Evolutionary conservation across 2,329 filamentous ascomycete species (phyloP), one percentile per base, ranked within the genome.

Genomic region (Albophoma yamanashiensis): DNA sequence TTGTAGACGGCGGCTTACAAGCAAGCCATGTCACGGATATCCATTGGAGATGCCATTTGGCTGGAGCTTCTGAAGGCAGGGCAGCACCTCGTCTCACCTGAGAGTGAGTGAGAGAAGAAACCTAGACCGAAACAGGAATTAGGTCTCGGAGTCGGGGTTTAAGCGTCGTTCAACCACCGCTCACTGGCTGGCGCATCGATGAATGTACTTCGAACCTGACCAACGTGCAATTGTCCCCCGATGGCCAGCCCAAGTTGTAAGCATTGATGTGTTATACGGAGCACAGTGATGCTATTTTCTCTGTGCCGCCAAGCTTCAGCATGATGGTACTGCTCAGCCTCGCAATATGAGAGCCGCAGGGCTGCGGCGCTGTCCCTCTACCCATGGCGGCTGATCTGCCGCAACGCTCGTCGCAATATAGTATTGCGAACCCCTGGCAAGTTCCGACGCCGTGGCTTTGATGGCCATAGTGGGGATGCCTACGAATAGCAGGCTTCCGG

Each of bases 61-160:
- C 56, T 59, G 57, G 43, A 55, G 55, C 40, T 56, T 55, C 53
- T 55, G 45, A 43, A 57, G 50, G 57, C 53, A 62, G 58, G 61
- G 58, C 52, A 36, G 31, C 50, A 34, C 50, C 53, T 55, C 56
- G 56, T 60, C 59, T 60, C 59, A 56, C 56, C 50, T 47, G 40
- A 31, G 50, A 7, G 39, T 50, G 56, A 59, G 58, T 62, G 62
- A 64, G 62, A 62, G 55, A 64, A 64, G 62, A 62, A 60, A 55
- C 56, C 62, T 64, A 64, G 57, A 20, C 61, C 56, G 17, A 43
- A 62, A 56, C 31, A 27, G 62, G 59, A 59, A 55, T 20, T 34
- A 27, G 31, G 45, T 43, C 47, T 42, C 20, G 27, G 53, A 20
- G 4, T 36, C 22, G 43, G 43, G 43, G 50, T 55, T 56, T 17